phyloP scores from a whole-genome alignment of 768 basidiomycete genomes.

The Strobilomyces echinocephalus region DNA sequence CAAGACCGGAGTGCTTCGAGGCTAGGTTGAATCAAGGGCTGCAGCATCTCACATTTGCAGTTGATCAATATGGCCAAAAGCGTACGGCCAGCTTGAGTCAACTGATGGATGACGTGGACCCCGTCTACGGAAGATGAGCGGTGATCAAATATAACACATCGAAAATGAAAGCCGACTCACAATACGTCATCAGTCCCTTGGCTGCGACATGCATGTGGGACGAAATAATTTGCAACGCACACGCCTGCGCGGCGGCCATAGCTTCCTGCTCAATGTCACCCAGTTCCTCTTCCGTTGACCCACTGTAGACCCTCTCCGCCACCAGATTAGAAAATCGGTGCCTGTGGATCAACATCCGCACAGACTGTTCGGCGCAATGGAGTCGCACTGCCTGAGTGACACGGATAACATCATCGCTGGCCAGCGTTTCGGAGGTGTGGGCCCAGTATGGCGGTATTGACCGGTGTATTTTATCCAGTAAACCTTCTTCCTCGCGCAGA shows the following conservation, averaged over 20 bases:
- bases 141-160: slow-evolving; percentile 6
- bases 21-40: slow-evolving; percentile 73
- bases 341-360: slow-evolving; percentile 82
- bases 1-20: slow-evolving; percentile 85
- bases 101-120: slow-evolving; percentile 92
- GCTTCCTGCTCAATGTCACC: slow-evolving; percentile 72
- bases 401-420: slow-evolving; percentile 81
- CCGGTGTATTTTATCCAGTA: slow-evolving; percentile 75
- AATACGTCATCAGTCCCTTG: slow-evolving; percentile 92
- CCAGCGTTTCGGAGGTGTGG: slow-evolving; percentile 74
- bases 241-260: slow-evolving; percentile 68
- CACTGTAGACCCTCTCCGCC: slow-evolving; percentile 56
- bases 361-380: slow-evolving; percentile 84
- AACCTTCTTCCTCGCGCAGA: slow-evolving; percentile 71
- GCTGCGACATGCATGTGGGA: slow-evolving; percentile 82
- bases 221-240: slow-evolving; percentile 76
- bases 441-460: slow-evolving; percentile 74
- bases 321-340: slow-evolving; percentile 79
- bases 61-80: slow-evolving; percentile 83
- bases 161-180: slow-evolving; percentile 43
- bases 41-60: slow-evolving; percentile 75
- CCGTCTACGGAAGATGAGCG: slow-evolving; percentile 53
- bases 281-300: slow-evolving; percentile 47
- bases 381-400: slow-evolving; percentile 85
- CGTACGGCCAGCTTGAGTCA: slow-evolving; percentile 90